Conservation (phyloP, 768 basidiomycete species). For the Amanita inopinata region DNA sequence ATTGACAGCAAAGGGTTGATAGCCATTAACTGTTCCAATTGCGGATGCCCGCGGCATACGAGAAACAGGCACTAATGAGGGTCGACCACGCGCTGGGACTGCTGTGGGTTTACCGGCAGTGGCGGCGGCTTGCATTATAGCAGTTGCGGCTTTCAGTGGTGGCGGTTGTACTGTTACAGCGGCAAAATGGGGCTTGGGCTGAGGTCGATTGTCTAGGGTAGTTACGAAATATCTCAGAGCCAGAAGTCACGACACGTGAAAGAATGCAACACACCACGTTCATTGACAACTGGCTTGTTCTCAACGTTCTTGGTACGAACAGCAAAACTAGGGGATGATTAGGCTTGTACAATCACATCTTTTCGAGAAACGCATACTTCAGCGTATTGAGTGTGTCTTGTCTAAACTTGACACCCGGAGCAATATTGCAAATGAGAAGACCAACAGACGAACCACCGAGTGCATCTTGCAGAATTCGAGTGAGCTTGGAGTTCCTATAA, state of each 20-base stretch:
- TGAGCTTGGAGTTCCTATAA: conserved; percentile 85
- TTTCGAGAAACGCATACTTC: conserved; percentile 41
- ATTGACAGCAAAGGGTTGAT: conserved; percentile 29
- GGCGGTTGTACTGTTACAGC: conserved; percentile 38
- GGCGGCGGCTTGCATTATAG: conserved; percentile 34
- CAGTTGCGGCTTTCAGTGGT: conserved; percentile 34
- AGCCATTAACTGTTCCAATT: conserved; percentile 21
- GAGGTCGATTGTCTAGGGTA: conserved; percentile 52
- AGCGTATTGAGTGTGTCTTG: conserved; percentile 87
- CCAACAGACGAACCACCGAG: conserved; percentile 76
- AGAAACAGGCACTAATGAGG: conserved; percentile 29
- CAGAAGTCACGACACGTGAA: conserved; percentile 2
- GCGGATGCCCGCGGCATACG: conserved; percentile 27
- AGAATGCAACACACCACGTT: conserved; percentile 43
- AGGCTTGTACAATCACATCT: conserved; percentile 2
- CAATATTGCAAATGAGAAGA: conserved; percentile 78
- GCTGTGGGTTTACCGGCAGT: conserved; percentile 15
- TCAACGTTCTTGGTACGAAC: conserved; percentile 80
- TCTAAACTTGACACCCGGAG: conserved; percentile 72
- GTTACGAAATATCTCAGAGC: conserved; percentile 1
- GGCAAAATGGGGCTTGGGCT: conserved; percentile 56
- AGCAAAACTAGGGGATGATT: conserved; percentile 47
- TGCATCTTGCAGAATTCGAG: conserved; percentile 83
- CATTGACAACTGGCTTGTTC: conserved; percentile 72
- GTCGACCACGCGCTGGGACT: conserved; percentile 18